Percentiles rank a stretch among this genome's conserved stretches.
These are phyloP conservation scores for Pelargonium fulgidum DNA, from an alignment of 441 rosid genomes.

Conservation along the genomic window DNA sequence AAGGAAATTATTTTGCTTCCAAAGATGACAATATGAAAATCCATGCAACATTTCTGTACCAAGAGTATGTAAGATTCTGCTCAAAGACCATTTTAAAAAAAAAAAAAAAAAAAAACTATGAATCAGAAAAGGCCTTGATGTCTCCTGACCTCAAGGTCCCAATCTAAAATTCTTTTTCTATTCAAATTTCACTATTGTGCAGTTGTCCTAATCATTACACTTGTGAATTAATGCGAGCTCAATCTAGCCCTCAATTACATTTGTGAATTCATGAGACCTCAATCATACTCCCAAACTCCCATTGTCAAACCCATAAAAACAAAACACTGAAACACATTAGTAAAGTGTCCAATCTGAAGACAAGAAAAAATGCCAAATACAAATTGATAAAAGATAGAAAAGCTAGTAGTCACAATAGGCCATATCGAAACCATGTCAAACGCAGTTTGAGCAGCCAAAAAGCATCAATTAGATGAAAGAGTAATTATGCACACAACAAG, in stretches of 20 bases:
- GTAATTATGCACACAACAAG: too few species aligned
- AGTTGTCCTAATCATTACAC: not conserved
- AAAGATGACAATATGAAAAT: not conserved
- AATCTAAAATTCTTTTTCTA: not conserved
- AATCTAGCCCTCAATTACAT: not conserved
- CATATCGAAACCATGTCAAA: not conserved
- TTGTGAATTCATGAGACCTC: not conserved
- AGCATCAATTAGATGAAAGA: too few species aligned
- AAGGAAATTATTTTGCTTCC: not conserved
- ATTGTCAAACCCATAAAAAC: too few species aligned
- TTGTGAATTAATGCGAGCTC: not conserved
- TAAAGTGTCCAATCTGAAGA: not conserved
- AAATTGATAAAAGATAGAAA: not conserved
- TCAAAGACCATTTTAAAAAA: too few species aligned
- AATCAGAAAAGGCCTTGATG: not conserved
- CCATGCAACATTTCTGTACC: not conserved
- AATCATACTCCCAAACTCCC: not conserved
- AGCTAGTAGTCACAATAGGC: not conserved
- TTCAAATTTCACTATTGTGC: not conserved
- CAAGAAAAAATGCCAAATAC: not conserved
- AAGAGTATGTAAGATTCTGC: not conserved
- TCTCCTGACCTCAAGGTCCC: not conserved
- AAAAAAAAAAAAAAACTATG: not conserved
- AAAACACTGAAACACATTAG: not conserved
- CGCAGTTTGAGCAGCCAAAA: too few species aligned